Base-by-base conservation (phyloP, 805 yeast species). In the Komagataella mondaviorum region DNA sequence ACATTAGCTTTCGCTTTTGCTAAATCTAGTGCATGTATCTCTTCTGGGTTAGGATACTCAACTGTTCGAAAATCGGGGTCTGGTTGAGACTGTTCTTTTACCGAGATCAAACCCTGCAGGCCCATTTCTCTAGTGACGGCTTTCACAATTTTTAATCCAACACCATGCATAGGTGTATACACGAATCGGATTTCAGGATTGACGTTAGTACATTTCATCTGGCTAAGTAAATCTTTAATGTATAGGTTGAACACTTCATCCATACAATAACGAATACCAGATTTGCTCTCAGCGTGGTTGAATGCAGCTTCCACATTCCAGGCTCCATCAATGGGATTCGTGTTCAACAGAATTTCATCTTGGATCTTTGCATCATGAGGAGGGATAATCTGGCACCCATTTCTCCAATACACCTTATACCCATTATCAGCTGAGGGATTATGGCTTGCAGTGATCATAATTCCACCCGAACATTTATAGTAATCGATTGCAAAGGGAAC, bases 91-190 rank as follows among this genome's bases (percentile, higher is more conserved):
- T 91, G 99, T 56, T 79, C 78, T 1, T 63, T 56, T 0, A 87
- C 95, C n/a, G 68, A 61, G 2, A 64, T 56, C 48, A 72, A 53
- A 14, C 55, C 44, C n/a, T 48, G 45, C 14, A 61, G 66, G 46
- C 63, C 62, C 36, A 22, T 45, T 45, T n/a, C 20, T 45, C 30
- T 18, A 18, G n/a, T 17, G 18, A 77, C 60, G 8, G 68, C 57
- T 6, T 62, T 55, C 36, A 75, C 60, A 0, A 79, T 68, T 46
- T 68, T 61, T 3, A 62, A 60, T 0, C 99, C 99, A 6, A 91
- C 96, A 7, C 99, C 99, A 64, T 91, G 98, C 83, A 91, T 81
- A 20, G 98, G 95, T 0, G 98, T 91, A 61, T 91, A 91, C 1
- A 89, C 86, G 52, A 84, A 81, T 60, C 72, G 62, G 52, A 75